Conservation (phyloP, 257 asterid species). For the Solanum etuberosum region DNA sequence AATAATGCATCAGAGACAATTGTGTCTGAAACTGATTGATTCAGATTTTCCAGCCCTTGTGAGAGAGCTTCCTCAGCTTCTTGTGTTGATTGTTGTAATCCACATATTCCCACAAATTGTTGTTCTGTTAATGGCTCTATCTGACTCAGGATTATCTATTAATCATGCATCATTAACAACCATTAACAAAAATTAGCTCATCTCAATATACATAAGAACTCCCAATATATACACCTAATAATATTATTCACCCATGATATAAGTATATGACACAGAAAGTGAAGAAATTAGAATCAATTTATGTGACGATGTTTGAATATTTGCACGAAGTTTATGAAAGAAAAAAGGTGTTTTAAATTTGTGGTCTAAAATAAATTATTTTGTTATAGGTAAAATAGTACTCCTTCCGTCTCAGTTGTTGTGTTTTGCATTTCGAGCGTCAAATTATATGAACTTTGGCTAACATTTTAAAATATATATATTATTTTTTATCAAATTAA, state of each 20-base stretch:
- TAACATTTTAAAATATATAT: too few species aligned
- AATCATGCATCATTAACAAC: background rate
- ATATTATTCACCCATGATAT: background rate
- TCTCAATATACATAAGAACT: background rate
- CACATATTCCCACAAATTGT: conserved; percentile 50
- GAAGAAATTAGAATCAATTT: background rate
- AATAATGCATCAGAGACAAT: conserved; percentile 68
- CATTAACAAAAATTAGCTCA: background rate
- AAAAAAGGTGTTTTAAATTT: background rate
- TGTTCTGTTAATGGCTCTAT: conserved; percentile 68
- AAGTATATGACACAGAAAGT: background rate
- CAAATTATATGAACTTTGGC: too few species aligned
- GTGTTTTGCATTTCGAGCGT: too few species aligned
- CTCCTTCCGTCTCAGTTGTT: accelerated
- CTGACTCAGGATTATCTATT: conserved; percentile 46
- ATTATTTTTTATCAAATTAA: too few species aligned
- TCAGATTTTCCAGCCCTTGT: conserved; percentile 55
- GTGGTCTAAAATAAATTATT: background rate
- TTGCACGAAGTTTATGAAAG: background rate
- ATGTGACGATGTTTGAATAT: background rate
- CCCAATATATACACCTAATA: background rate
- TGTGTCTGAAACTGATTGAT: conserved; percentile 46
- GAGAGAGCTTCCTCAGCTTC: conserved; percentile 79
- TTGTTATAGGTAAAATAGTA: background rate
- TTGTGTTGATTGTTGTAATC: conserved; percentile 55